phyloP scores from a whole-genome alignment of 257 asterid species.

The Solanum lycopersicoides region DNA sequence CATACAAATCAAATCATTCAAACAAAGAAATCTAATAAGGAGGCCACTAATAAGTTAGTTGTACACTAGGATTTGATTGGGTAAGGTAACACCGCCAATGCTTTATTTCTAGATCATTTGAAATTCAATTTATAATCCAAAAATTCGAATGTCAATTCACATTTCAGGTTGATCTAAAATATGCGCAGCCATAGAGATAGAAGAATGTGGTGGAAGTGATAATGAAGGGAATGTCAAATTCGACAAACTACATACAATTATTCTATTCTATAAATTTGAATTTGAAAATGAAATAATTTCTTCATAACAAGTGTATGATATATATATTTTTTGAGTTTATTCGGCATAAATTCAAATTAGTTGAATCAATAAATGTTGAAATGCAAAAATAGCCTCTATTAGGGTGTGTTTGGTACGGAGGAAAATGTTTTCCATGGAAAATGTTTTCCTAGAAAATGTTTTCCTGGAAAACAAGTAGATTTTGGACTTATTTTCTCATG shows the following conservation, averaged over 20 bases:
- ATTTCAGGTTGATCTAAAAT: no score
- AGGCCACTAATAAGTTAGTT: not conserved
- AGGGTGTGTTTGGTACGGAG: no score
- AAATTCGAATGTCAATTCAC: no score
- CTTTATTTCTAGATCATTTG: not conserved
- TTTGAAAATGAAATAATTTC: not conserved
- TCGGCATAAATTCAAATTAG: rapidly evolving
- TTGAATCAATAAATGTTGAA: not conserved
- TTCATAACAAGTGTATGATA: not conserved
- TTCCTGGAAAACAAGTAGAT: no score
- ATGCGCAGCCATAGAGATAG: not conserved
- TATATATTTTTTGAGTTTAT: not conserved
- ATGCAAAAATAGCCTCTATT: not conserved
- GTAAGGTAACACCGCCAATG: not conserved
- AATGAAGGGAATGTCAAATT: not conserved
- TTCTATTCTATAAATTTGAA: not conserved
- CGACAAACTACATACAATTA: not conserved
- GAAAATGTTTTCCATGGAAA: no score
- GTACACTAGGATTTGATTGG: not conserved
- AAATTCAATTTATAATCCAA: no score
- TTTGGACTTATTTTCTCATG: no score
- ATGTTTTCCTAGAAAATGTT: no score
- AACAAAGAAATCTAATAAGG: not conserved
- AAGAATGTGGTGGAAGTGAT: not conserved
- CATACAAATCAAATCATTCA: not conserved